phyloP scores from a whole-genome alignment of 805 yeast species.

The Starmerella floris region DNA sequence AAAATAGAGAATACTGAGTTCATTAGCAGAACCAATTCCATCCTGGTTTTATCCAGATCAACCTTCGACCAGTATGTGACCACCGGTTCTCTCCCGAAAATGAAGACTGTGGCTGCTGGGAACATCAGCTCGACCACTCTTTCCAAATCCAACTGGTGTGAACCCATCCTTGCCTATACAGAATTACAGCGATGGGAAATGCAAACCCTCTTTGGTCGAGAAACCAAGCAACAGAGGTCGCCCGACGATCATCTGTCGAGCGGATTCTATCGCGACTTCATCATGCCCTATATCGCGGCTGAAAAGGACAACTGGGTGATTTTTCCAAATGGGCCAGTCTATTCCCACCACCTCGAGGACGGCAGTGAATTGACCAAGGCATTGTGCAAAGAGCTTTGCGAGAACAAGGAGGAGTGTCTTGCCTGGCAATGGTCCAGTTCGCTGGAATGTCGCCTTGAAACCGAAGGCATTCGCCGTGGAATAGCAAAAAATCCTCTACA shows the following conservation, averaged over 20 bases:
- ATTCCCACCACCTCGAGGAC: not conserved
- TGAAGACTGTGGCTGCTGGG: too few species aligned
- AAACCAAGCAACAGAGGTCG: not conserved
- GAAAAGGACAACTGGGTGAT: conserved; percentile 22
- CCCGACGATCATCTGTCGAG: not conserved
- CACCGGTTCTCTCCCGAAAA: not conserved
- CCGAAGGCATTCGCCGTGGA: conserved; percentile 12
- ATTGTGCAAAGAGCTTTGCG: conserved; percentile 13
- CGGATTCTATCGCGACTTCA: conserved; percentile 25
- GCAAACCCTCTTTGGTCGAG: conserved; percentile 11
- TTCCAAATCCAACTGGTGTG: conserved; percentile 7
- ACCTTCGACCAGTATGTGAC: not conserved
- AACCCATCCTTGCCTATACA: conserved; percentile 3
- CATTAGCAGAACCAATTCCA: not conserved
- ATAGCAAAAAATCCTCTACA: conserved; percentile 9
- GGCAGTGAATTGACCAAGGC: conserved; percentile 3
- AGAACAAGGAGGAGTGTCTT: conserved; percentile 11
- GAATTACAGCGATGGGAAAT: conserved; percentile 12
- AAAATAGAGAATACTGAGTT: conserved; percentile 21
- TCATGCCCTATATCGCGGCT: conserved; percentile 21
- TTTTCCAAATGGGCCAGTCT: conserved; percentile 4
- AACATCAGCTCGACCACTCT: conserved; percentile 5
- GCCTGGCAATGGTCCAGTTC: conserved; percentile 17
- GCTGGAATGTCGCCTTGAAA: conserved; percentile 12
- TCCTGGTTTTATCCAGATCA: not conserved